Conservation (phyloP, 805 yeast genomes). For the Naumovozyma baii region DNA sequence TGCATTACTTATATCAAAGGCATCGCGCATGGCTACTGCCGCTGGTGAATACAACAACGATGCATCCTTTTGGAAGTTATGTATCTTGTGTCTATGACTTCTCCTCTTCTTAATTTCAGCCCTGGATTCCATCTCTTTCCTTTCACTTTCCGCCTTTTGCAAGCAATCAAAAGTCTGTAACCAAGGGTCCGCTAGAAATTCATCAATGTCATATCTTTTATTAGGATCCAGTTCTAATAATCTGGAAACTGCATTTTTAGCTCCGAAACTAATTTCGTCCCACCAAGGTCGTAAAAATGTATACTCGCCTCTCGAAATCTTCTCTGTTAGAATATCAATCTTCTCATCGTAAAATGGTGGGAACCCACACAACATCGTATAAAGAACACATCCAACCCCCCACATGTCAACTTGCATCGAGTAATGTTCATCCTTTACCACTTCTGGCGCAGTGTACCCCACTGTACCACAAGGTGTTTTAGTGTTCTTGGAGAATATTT, state of each 20-base stretch:
- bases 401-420: constrained; percentile 96
- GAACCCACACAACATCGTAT: constrained; percentile 89
- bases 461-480: constrained; percentile 99
- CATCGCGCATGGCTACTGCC: constrained; percentile 74
- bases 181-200: constrained; percentile 69
- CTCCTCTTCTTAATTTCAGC: constrained; percentile 19
- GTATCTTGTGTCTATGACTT: constrained; percentile 11
- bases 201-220: constrained; percentile 56
- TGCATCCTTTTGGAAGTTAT: constrained; percentile 12
- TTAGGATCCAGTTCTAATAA: constrained; percentile 62
- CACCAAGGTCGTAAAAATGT: constrained; percentile 80
- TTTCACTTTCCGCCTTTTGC: constrained; percentile 7
- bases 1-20: constrained; percentile 78
- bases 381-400: constrained; percentile 95
- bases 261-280: constrained; percentile 69
- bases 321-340: constrained; percentile 57
- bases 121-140: constrained; percentile 3
- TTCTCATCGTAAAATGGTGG: constrained; percentile 86
- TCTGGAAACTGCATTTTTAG: constrained; percentile 57
- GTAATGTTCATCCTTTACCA: constrained; percentile 85
- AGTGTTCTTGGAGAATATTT: constrained; percentile 77
- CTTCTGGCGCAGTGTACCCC: constrained; percentile 97
- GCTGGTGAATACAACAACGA: constrained; percentile 50
- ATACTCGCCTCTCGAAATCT: constrained; percentile 63
- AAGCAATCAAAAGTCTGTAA: constrained; percentile 27